Conservation (phyloP, 768 basidiomycete genomes). For the Lactarius trivialis region DNA sequence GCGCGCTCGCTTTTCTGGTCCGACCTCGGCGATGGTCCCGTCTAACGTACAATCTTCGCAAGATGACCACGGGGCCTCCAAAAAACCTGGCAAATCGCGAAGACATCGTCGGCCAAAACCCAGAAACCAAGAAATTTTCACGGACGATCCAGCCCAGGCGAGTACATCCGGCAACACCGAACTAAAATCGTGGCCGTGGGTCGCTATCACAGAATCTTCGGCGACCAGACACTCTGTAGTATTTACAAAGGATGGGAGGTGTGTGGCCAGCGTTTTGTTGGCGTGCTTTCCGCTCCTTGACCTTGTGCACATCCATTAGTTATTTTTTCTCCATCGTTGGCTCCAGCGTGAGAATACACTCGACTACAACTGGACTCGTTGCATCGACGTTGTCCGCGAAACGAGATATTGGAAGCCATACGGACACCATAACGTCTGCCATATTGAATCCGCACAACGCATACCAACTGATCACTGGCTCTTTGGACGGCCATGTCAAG, state of each 20-base stretch:
- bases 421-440: conserved; percentile 62
- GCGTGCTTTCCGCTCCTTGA: conserved; percentile 7
- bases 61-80: background rate
- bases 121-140: conserved; percentile 29
- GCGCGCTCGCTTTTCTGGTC: background rate
- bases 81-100: background rate
- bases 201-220: conserved; percentile 60
- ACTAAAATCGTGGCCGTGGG: conserved; percentile 54
- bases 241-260: conserved; percentile 89
- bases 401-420: conserved; percentile 33
- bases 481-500: conserved; percentile 75
- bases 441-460: conserved; percentile 78
- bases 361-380: conserved; percentile 67
- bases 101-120: conserved; percentile 36
- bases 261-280: conserved; percentile 21
- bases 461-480: conserved; percentile 84
- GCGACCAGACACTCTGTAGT: conserved; percentile 61
- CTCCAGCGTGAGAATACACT: conserved; percentile 79
- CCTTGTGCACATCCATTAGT: conserved; percentile 35
- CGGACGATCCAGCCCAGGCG: conserved; percentile 21
- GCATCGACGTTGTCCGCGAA: conserved; percentile 74
- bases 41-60: background rate
- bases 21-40: conserved; percentile 7
- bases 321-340: conserved; percentile 87
- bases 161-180: conserved; percentile 20